Conservation (phyloP, 768 basidiomycete genomes). For the Amyloporia xantha region DNA sequence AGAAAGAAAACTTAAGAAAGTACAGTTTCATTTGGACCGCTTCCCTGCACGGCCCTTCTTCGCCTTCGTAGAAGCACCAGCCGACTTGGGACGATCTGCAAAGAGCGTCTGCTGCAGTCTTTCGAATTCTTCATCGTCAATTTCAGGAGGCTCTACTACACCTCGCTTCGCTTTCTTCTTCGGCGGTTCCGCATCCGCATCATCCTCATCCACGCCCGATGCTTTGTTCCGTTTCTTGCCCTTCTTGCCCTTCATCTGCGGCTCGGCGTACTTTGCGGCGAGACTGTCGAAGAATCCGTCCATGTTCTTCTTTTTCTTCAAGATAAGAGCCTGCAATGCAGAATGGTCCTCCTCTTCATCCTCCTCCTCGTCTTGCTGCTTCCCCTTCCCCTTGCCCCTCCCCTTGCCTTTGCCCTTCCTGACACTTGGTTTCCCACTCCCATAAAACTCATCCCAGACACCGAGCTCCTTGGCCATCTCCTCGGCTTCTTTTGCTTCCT, state of each 20-base stretch:
- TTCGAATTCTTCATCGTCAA: constrained; percentile 60
- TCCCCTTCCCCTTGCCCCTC: constrained; percentile 37
- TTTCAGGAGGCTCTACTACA: constrained; percentile 43
- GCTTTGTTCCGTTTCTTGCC: constrained; percentile 33
- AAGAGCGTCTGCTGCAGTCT: constrained; percentile 53
- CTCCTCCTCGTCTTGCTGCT: constrained; percentile 24
- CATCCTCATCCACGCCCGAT: constrained; percentile 38
- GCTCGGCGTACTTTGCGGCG: constrained; percentile 65
- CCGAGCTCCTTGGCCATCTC: constrained; percentile 79
- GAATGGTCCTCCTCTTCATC: constrained; percentile 58
- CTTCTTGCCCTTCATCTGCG: constrained; percentile 44
- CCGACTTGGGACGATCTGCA: constrained; percentile 35
- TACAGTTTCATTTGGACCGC: too few relatives aligned
- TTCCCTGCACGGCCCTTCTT: too few relatives aligned
- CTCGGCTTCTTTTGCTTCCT: constrained; percentile 84
- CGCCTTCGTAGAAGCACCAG: constrained; percentile 14
- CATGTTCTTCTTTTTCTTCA: constrained; percentile 66
- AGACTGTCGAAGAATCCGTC: constrained; percentile 70
- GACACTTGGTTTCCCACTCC: constrained; percentile 59
- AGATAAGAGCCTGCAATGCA: constrained; percentile 72
- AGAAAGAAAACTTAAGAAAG: too few relatives aligned
- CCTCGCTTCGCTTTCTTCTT: constrained; percentile 28
- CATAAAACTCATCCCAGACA: constrained; percentile 93
- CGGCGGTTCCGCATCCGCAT: constrained; percentile 30
- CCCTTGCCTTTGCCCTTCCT: constrained; percentile 50